Conservation (phyloP, 148 eudicot species). For the Rhododendron griersonianum region DNA sequence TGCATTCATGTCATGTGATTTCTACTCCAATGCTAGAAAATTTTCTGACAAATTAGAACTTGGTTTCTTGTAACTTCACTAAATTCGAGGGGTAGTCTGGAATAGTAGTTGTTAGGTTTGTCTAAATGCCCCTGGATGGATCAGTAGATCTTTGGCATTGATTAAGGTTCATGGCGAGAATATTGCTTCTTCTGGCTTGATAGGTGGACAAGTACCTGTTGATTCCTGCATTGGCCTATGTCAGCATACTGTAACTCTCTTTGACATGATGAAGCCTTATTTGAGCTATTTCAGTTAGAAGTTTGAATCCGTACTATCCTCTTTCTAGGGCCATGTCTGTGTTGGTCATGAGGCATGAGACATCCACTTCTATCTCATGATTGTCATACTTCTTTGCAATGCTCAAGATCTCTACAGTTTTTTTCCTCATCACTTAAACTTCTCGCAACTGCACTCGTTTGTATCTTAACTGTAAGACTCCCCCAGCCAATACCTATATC, state of each 20-base stretch:
- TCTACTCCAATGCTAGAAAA: constrained; percentile 2
- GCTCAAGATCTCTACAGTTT: neutral
- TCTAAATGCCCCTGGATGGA: neutral
- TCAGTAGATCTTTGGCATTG: neutral
- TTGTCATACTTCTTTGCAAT: neutral
- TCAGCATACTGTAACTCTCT: neutral
- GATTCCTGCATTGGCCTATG: neutral
- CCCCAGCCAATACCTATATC: neutral
- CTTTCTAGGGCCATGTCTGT: neutral
- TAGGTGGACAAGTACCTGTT: neutral
- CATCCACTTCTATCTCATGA: neutral
- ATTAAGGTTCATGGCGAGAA: neutral
- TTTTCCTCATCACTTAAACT: neutral
- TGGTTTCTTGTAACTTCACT: neutral
- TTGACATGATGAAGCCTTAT: neutral
- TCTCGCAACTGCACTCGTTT: neutral
- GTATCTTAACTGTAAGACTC: neutral
- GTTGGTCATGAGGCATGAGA: neutral
- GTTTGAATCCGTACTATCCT: neutral
- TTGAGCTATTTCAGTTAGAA: neutral
- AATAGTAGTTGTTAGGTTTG: neutral
- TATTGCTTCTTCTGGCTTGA: neutral
- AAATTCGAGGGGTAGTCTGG: neutral
- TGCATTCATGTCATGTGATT: neutral
- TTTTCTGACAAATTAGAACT: too few species aligned